These are phyloP conservation scores for Rhodofomes roseus DNA, from an alignment of 1,284 basidiomycete genomes.

Conservation along the genomic window DNA sequence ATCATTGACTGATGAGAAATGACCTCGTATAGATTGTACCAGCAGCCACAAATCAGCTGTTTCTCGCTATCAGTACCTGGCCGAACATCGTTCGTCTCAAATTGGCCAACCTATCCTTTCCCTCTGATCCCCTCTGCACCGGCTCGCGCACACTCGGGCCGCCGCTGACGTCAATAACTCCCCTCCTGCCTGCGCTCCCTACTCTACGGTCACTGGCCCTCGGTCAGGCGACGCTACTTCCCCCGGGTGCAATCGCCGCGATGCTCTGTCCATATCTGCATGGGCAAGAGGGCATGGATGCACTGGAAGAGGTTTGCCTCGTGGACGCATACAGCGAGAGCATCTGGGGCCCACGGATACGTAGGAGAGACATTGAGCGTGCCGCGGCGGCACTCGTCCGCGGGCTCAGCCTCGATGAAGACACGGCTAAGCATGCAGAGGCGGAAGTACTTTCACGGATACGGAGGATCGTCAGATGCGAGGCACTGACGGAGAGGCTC, in stretches of 20 bases:
- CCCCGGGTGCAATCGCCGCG: slow-evolving; percentile 34
- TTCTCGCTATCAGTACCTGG: slow-evolving; percentile 42
- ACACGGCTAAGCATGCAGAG: not conserved
- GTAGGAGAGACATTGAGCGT: slow-evolving; percentile 38
- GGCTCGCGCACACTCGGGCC: slow-evolving; percentile 1
- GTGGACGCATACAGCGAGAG: slow-evolving; percentile 52
- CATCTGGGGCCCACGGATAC: slow-evolving; percentile 50
- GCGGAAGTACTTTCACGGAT: slow-evolving; percentile 30
- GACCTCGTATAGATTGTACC: slow-evolving; percentile 42
- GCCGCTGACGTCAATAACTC: slow-evolving; percentile 17
- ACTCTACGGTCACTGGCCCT: slow-evolving; percentile 40
- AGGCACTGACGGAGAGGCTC: slow-evolving; percentile 49
- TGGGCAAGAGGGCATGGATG: slow-evolving; percentile 15
- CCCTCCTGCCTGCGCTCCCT: slow-evolving; percentile 35
- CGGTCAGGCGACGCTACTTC: slow-evolving; percentile 45
- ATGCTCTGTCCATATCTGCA: slow-evolving; percentile 29
- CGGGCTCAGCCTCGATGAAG: slow-evolving; percentile 2
- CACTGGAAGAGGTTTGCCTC: slow-evolving; percentile 37
- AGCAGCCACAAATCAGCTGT: slow-evolving; percentile 37
- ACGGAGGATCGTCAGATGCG: slow-evolving; percentile 40
- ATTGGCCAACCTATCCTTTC: slow-evolving; percentile 43
- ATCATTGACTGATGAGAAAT: not conserved
- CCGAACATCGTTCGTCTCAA: slow-evolving; percentile 40
- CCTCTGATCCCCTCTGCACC: slow-evolving; percentile 20
- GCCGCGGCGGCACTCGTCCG: slow-evolving; percentile 20